Conservation (phyloP, 2,329 filamentous ascomycete species). For the Cryphonectria japonica region DNA sequence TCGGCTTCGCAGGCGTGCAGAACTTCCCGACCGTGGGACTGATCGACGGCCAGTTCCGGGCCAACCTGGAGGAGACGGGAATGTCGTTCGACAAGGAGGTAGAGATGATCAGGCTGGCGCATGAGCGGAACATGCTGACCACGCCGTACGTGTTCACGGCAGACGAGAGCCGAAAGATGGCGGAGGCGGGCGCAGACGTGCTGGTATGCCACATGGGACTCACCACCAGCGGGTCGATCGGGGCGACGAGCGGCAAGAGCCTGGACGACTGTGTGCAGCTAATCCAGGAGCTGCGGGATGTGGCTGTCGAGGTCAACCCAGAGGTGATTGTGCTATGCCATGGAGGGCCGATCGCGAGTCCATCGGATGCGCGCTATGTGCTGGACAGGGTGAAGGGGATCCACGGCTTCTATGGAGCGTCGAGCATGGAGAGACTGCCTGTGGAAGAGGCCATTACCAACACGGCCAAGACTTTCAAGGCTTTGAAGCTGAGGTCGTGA, state of each 20-base stretch:
- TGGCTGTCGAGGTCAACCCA: constrained; percentile 55
- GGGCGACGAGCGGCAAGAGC: constrained; percentile 62
- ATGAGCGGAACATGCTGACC: constrained; percentile 63
- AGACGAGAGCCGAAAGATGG: constrained; percentile 65
- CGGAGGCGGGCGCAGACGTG: constrained; percentile 66
- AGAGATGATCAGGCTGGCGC: constrained; percentile 65
- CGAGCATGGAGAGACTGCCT: constrained; percentile 70
- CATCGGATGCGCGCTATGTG: constrained; percentile 66
- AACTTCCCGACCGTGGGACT: constrained; percentile 76
- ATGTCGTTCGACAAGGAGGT: constrained; percentile 72
- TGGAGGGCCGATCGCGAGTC: constrained; percentile 68
- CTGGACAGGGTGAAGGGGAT: constrained; percentile 62
- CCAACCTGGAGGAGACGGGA: constrained; percentile 71
- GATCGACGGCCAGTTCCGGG: constrained; percentile 69
- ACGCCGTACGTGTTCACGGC: constrained; percentile 72
- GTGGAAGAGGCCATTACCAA: constrained; percentile 67
- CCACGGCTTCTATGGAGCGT: constrained; percentile 75
- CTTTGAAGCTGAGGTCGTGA: constrained; percentile 18
- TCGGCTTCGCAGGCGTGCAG: constrained; percentile 72
- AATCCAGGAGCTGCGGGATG: constrained; percentile 67
- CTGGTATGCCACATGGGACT: constrained; percentile 71
- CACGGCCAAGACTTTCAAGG: constrained; percentile 44
- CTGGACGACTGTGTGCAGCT: constrained; percentile 66
- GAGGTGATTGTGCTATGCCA: constrained; percentile 72
- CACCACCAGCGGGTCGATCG: constrained; percentile 65